phyloP scores from a whole-genome alignment of 257 asterid species.

The Ligustrum vulgare region DNA sequence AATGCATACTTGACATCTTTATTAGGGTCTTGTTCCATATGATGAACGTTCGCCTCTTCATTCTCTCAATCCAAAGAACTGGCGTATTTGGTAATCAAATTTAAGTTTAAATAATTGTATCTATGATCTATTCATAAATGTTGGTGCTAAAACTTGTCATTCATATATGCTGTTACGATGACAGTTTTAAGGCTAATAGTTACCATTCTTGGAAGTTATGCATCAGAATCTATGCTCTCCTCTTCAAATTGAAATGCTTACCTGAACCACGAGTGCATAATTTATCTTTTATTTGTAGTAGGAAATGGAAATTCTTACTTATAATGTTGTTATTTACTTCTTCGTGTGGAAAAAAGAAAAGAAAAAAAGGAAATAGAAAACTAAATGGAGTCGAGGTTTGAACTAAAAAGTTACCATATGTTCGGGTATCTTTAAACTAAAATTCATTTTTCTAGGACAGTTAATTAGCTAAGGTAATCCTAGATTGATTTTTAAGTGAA shows the following conservation, averaged over 20 bases:
- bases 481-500: not conserved
- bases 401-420: not conserved
- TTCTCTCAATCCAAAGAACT: not conserved
- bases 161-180: not conserved
- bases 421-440: not conserved
- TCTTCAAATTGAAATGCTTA: not conserved
- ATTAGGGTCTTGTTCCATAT: no score
- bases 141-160: conserved; percentile 8
- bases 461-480: not conserved
- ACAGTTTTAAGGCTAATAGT: conserved; percentile 14
- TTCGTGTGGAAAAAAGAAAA: not conserved
- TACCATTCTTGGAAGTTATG: conserved; percentile 16
- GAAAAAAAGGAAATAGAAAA: not conserved
- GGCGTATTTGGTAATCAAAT: not conserved
- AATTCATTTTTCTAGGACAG: not conserved
- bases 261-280: not conserved
- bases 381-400: not conserved
- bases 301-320: not conserved
- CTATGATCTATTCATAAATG: not conserved
- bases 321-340: not conserved
- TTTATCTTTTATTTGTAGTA: not conserved
- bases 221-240: conserved; percentile 2
- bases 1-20: no score
- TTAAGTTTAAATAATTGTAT: not conserved
- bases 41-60: conserved; percentile 3